These are phyloP conservation scores for Pseudogymnoascus verrucosus DNA, from an alignment of 2,329 filamentous ascomycete genomes.

Conservation along the genomic window DNA sequence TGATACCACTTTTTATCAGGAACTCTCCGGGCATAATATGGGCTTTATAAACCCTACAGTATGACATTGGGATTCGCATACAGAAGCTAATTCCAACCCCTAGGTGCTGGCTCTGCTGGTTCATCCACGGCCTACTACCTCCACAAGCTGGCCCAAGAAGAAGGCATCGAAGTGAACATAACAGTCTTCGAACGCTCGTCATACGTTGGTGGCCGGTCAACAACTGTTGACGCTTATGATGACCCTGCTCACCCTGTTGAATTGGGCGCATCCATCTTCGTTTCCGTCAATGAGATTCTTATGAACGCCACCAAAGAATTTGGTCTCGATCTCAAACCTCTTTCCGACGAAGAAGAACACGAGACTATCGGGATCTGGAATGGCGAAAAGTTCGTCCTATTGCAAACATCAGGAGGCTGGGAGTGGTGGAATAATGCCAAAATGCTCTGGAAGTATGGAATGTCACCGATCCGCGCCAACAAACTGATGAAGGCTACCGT, in stretches of 20 bases:
- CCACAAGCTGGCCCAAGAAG: conserved; percentile 56
- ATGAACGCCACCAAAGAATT: conserved; percentile 64
- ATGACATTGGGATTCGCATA: neutral
- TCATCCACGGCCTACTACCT: conserved; percentile 82
- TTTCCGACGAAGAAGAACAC: conserved; percentile 31
- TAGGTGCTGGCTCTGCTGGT: conserved; percentile 84
- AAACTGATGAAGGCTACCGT: conserved; percentile 65
- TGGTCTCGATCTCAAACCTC: conserved; percentile 49
- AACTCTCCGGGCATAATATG: neutral
- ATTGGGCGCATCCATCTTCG: conserved; percentile 87
- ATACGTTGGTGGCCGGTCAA: conserved; percentile 77
- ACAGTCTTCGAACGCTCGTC: conserved; percentile 77
- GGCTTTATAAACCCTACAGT: neutral
- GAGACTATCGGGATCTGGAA: conserved; percentile 73
- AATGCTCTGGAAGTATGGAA: conserved; percentile 78
- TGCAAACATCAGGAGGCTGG: conserved; percentile 48
- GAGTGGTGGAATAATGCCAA: conserved; percentile 76
- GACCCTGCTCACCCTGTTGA: conserved; percentile 65
- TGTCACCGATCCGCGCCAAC: conserved; percentile 66
- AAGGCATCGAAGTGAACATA: conserved; percentile 58
- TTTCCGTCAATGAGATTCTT: conserved; percentile 75
- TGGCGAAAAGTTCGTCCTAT: conserved; percentile 64
- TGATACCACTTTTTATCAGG: neutral
- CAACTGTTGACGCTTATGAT: conserved; percentile 71
- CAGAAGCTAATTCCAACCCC: neutral